Conservation (phyloP, 1,139 yeast genomes). For the Magnusiomyces paraingens region DNA sequence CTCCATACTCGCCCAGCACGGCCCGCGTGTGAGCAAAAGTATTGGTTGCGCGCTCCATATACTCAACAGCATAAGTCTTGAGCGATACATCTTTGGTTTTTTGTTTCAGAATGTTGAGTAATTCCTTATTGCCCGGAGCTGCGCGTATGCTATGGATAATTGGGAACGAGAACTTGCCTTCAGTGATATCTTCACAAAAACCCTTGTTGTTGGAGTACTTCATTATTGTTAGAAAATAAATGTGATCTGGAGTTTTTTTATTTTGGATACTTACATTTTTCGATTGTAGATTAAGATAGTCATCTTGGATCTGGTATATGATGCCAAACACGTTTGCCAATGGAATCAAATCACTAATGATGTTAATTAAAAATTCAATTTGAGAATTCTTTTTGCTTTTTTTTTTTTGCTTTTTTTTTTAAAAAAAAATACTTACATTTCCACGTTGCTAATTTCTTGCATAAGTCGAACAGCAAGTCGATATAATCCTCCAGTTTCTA, state of each 20-base stretch:
- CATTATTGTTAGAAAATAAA: conserved; percentile 9
- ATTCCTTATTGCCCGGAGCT: conserved; percentile 35
- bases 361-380: not conserved
- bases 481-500: conserved; percentile 77
- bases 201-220: conserved; percentile 63
- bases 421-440: conserved; percentile 17
- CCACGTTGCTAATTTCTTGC: conserved; percentile 34
- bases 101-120: conserved; percentile 38
- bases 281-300: conserved; percentile 58
- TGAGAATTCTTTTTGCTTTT: too few relatives aligned
- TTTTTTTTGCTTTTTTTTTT: too few relatives aligned
- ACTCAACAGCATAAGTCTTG: conserved; percentile 45
- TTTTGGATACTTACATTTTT: conserved; percentile 19
- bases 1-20: not conserved
- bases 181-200: conserved; percentile 78
- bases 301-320: conserved; percentile 79
- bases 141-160: conserved; percentile 56
- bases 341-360: conserved; percentile 38
- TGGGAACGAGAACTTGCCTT: conserved; percentile 84
- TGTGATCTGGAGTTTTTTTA: conserved; percentile 9
- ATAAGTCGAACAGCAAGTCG: conserved; percentile 64
- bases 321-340: conserved; percentile 76
- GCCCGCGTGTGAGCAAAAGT: conserved; percentile 37
- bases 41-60: conserved; percentile 38
- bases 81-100: conserved; percentile 36